A percentile compares a stretch with the other conserved stretches of the same genome.
phyloP scores from a whole-genome alignment of 352 stramenopile genomes.

The Thraustochytrium sp. region DNA sequence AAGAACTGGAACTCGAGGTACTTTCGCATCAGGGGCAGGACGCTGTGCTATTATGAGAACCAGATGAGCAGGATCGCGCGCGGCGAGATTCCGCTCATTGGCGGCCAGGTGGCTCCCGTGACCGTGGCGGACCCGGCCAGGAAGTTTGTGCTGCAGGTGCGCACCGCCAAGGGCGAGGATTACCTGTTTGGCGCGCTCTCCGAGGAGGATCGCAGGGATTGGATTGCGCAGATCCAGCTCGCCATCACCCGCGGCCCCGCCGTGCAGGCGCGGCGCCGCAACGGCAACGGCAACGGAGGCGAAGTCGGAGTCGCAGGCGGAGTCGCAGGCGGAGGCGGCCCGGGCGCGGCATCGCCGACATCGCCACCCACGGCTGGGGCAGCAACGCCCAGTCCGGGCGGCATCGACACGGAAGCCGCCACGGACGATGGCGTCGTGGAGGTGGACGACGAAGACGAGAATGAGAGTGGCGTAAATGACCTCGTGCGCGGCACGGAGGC shows the following conservation, averaged over 20 bases:
- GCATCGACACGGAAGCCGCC: no score
- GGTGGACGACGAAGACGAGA: not conserved
- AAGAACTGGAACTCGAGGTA: slow-evolving; percentile 40
- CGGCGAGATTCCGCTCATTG: slow-evolving; percentile 37
- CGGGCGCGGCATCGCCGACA: no score
- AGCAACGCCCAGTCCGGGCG: no score
- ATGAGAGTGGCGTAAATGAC: not conserved
- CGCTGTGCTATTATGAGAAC: slow-evolving; percentile 33
- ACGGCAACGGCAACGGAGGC: no score
- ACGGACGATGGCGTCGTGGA: not conserved
- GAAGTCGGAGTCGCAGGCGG: no score
- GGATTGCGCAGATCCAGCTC: not conserved
- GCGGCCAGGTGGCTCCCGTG: not conserved
- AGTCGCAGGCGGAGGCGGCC: no score
- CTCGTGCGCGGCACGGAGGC: not conserved
- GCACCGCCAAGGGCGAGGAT: slow-evolving; percentile 12
- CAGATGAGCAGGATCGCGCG: slow-evolving; percentile 31
- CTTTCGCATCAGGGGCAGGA: slow-evolving; percentile 26
- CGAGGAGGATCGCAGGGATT: not conserved
- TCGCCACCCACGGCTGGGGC: no score
- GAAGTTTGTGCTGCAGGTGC: not conserved
- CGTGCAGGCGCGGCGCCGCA: no score
- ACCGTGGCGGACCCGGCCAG: not conserved
- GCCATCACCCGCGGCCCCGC: no score
- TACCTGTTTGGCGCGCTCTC: not conserved